Conservation (phyloP, 2,329 filamentous ascomycete species). For the Cordyceps fumosorosea region DNA sequence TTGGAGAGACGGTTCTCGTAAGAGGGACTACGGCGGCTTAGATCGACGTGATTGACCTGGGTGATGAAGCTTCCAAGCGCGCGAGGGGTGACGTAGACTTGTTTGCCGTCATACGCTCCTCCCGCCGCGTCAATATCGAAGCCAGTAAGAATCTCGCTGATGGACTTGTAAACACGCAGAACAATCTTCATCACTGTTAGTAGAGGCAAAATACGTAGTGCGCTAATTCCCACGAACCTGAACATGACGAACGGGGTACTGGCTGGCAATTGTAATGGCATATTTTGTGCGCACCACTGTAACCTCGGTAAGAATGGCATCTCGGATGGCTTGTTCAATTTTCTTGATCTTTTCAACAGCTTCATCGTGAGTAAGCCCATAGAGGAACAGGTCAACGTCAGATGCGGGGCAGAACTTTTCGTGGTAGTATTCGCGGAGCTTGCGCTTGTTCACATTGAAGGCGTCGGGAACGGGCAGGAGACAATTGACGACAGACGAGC, state of each 20-base stretch:
- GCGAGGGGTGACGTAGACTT: slow-evolving; percentile 73
- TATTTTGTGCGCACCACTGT: slow-evolving; percentile 82
- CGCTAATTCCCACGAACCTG: slow-evolving; percentile 35
- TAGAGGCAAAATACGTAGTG: not conserved
- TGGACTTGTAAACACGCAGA: slow-evolving; percentile 73
- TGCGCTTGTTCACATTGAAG: slow-evolving; percentile 55
- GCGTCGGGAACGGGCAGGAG: slow-evolving; percentile 63
- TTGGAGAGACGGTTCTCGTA: slow-evolving; percentile 85
- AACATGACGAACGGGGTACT: slow-evolving; percentile 77
- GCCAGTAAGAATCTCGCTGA: slow-evolving; percentile 78
- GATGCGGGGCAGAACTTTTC: slow-evolving; percentile 74
- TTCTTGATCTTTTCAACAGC: slow-evolving; percentile 78
- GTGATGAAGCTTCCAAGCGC: slow-evolving; percentile 75
- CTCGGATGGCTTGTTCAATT: slow-evolving; percentile 68
- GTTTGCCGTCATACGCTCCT: slow-evolving; percentile 70
- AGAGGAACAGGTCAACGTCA: slow-evolving; percentile 81
- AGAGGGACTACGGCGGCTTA: slow-evolving; percentile 72
- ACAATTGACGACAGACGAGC: slow-evolving; percentile 74
- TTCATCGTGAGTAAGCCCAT: slow-evolving; percentile 69
- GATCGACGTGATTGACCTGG: slow-evolving; percentile 73
- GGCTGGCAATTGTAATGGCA: slow-evolving; percentile 76
- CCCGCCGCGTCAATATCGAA: slow-evolving; percentile 86
- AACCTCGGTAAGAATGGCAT: slow-evolving; percentile 74
- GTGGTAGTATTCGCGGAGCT: slow-evolving; percentile 69
- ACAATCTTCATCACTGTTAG: slow-evolving; percentile 53